Conservation (phyloP, 2,329 filamentous ascomycete genomes). For the Hortaea werneckii region DNA sequence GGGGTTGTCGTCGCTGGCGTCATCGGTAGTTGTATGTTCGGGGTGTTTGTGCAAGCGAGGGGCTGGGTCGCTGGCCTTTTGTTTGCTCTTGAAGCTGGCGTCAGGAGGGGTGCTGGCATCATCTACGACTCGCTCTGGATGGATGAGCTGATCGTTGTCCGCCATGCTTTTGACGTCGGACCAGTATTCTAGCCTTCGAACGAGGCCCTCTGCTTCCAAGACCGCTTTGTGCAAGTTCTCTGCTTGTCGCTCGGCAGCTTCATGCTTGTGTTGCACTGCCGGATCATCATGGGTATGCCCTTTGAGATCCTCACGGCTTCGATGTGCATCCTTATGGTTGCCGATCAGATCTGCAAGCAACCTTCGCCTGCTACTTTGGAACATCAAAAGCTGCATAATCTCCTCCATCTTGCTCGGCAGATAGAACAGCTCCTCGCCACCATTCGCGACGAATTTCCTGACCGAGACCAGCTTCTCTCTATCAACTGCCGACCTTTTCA, state of each 20-base stretch:
- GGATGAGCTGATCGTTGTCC: conserved; percentile 1
- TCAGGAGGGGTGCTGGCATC: conserved; percentile 6
- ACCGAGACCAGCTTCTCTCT: conserved; percentile 82
- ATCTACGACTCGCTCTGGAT: background rate
- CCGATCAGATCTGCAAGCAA: conserved; percentile 58
- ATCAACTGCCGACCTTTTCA: conserved; percentile 68
- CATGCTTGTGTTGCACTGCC: conserved; percentile 34
- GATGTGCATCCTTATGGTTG: conserved; percentile 47
- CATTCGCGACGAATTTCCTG: conserved; percentile 69
- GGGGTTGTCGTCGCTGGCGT: background rate
- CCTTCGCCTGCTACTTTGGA: conserved; percentile 74
- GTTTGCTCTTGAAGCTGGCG: conserved; percentile 10
- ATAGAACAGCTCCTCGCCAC: conserved; percentile 63
- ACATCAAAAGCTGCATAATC: conserved; percentile 79
- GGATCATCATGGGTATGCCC: conserved; percentile 26
- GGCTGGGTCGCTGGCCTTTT: conserved; percentile 7
- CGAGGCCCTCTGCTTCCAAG: conserved; percentile 67
- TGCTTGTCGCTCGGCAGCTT: conserved; percentile 36
- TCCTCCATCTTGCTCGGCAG: conserved; percentile 68
- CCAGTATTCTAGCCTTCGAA: conserved; percentile 76
- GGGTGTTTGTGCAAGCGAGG: conserved; percentile 10
- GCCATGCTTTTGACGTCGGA: conserved; percentile 50
- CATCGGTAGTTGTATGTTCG: conserved; percentile 4
- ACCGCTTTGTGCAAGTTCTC: conserved; percentile 65
- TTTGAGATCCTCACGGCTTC: conserved; percentile 39